Percentiles rank a stretch among this genome's conserved stretches.
phyloP scores from a whole-genome alignment of 2,329 filamentous ascomycete genomes.

The Colletotrichum coccodes region DNA sequence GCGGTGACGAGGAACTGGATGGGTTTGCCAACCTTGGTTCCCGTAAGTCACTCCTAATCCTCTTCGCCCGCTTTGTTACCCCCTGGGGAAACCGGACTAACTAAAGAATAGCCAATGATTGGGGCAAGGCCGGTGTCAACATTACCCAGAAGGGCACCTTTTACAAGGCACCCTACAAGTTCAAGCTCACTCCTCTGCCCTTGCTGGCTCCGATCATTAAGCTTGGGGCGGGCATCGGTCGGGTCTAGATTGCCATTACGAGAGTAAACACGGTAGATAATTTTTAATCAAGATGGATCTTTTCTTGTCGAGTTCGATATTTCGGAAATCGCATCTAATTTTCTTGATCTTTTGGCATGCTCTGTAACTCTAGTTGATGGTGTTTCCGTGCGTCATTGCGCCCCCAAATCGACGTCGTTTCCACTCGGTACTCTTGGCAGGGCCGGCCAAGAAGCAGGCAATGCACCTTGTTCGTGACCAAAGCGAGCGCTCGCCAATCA shows the following conservation, averaged over 20 bases:
- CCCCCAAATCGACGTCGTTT: too few relatives aligned
- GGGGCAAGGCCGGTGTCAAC: slow-evolving; percentile 57
- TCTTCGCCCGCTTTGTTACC: not conserved
- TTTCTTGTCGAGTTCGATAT: too few relatives aligned
- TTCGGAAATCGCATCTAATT: too few relatives aligned
- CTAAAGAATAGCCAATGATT: slow-evolving; percentile 52
- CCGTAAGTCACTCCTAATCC: slow-evolving; percentile 48
- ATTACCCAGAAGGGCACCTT: slow-evolving; percentile 63
- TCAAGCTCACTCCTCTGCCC: slow-evolving; percentile 56
- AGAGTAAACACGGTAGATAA: not conserved
- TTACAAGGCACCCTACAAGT: slow-evolving; percentile 58
- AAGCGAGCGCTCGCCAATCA: too few relatives aligned
- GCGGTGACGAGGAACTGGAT: slow-evolving; percentile 64
- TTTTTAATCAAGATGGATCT: too few relatives aligned
- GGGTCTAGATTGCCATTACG: slow-evolving; percentile 38
- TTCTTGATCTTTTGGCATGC: too few relatives aligned
- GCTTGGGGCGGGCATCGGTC: slow-evolving; percentile 57
- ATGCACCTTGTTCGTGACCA: too few relatives aligned
- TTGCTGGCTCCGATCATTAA: slow-evolving; percentile 53
- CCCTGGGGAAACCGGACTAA: slow-evolving; percentile 39
- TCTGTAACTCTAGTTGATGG: too few relatives aligned
- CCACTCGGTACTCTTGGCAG: too few relatives aligned
- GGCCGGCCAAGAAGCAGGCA: too few relatives aligned
- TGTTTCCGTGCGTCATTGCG: too few relatives aligned
- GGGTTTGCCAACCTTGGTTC: slow-evolving; percentile 64